These are phyloP conservation scores for Suhomyces sp. DNA, from an alignment of 805 yeast species.

Conservation along the genomic window DNA sequence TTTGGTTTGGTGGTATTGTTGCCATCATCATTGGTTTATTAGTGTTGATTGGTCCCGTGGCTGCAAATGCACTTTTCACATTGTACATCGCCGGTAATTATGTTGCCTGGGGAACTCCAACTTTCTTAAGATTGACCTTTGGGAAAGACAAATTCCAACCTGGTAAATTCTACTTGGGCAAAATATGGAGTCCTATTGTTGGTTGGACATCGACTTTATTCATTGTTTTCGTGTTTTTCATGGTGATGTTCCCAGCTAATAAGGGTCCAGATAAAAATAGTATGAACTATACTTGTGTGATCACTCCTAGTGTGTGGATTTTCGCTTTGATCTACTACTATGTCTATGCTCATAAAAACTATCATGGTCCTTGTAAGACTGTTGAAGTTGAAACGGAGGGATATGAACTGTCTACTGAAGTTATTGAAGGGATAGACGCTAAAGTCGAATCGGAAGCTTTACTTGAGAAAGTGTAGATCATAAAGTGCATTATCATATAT, in stretches of 20 bases:
- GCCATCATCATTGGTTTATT: slow-evolving; percentile 40
- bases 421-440: slow-evolving; percentile 2
- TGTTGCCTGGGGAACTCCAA: slow-evolving; percentile 37
- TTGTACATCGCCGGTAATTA: slow-evolving; percentile 34
- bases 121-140: slow-evolving; percentile 31
- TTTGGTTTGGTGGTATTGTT: slow-evolving; percentile 36
- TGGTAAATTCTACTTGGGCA: slow-evolving; percentile 43
- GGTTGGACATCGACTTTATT: slow-evolving; percentile 35
- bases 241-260: slow-evolving; percentile 37
- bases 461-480: slow-evolving; percentile 1
- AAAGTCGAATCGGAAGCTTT: background rate
- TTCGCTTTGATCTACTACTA: slow-evolving; percentile 25
- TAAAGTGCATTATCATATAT: too few relatives aligned
- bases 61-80: slow-evolving; percentile 43
- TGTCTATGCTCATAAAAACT: slow-evolving; percentile 26
- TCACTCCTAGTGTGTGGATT: slow-evolving; percentile 28
- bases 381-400: slow-evolving; percentile 16
- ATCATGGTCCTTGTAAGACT: slow-evolving; percentile 32
- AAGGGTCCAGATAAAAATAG: slow-evolving; percentile 25
- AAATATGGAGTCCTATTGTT: slow-evolving; percentile 19
- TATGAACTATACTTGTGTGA: slow-evolving; percentile 31
- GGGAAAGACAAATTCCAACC: slow-evolving; percentile 39
- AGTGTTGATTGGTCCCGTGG: slow-evolving; percentile 40
- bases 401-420: slow-evolving; percentile 2
- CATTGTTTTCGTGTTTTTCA: slow-evolving; percentile 35